These are phyloP conservation scores for Tetrahymena malaccensis DNA, from an alignment of 73 alveolate species.

Conservation along the genomic window DNA sequence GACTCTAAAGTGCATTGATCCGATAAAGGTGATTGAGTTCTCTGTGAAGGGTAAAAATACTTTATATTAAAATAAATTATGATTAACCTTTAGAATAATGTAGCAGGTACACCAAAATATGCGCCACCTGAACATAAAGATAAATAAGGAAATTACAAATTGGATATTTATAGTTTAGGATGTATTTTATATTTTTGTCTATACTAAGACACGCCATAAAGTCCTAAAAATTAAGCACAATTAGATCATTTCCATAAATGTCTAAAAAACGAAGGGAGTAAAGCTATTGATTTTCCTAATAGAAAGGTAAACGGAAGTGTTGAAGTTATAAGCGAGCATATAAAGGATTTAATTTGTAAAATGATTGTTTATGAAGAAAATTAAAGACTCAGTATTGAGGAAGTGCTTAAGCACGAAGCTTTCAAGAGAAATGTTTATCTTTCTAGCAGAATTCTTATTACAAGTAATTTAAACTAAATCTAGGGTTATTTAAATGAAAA, in stretches of 20 bases:
- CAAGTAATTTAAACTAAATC: not conserved
- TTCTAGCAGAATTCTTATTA: not conserved
- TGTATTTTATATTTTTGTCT: not conserved
- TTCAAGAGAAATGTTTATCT: not conserved
- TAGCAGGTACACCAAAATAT: not conserved
- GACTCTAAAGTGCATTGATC: not conserved
- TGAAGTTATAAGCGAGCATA: not conserved
- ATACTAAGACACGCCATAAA: not conserved
- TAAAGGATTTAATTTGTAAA: not conserved
- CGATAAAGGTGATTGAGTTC: not conserved
- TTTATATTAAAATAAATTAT: not conserved
- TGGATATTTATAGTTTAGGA: not conserved
- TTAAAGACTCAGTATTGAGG: not conserved
- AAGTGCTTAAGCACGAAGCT: not conserved
- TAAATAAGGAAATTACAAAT: not conserved
- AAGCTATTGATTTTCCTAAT: not conserved
- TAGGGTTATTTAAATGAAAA: not conserved
- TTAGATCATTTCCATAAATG: not conserved
- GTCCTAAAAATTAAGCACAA: not conserved
- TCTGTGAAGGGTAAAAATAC: not conserved
- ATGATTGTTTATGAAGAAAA: not conserved
- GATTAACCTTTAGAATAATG: not conserved
- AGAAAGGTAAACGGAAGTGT: not conserved
- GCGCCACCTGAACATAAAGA: not conserved
- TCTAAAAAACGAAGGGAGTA: not conserved